Evolutionary conservation across 345 rosid species (phyloP).

Genomic region (Eucalyptus pauciflora): DNA sequence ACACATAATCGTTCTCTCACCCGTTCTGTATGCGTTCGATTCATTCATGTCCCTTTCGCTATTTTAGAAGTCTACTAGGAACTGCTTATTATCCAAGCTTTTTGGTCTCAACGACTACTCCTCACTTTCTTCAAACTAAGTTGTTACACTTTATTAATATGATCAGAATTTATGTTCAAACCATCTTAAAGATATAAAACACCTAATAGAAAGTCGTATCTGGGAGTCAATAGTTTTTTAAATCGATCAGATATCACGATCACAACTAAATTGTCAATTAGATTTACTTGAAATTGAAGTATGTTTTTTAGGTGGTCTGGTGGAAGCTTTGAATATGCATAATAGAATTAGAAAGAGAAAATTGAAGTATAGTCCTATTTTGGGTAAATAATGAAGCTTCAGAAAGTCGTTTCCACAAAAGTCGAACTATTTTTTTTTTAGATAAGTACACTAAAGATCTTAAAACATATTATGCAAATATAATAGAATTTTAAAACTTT

Average conservation of each 20-base stretch:
- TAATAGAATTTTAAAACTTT: too few relatives aligned
- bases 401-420: background rate
- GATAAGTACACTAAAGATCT: too few relatives aligned
- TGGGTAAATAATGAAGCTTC: background rate
- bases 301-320: background rate
- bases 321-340: background rate
- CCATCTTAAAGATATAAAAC: background rate
- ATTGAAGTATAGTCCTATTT: background rate
- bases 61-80: too few relatives aligned
- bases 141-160: background rate
- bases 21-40: accelerated
- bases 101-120: accelerated
- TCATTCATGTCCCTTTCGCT: accelerated
- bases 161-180: accelerated
- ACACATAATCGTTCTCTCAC: too few relatives aligned
- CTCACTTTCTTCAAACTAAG: too few relatives aligned
- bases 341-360: background rate
- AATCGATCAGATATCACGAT: accelerated
- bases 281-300: background rate
- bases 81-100: too few relatives aligned
- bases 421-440: background rate
- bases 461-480: too few relatives aligned
- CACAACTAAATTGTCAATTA: background rate
- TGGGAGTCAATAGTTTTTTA: accelerated
- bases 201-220: accelerated